These are phyloP conservation scores for Verticillium nubilum DNA, from an alignment of 2,329 filamentous ascomycete species.

Conservation along the genomic window DNA sequence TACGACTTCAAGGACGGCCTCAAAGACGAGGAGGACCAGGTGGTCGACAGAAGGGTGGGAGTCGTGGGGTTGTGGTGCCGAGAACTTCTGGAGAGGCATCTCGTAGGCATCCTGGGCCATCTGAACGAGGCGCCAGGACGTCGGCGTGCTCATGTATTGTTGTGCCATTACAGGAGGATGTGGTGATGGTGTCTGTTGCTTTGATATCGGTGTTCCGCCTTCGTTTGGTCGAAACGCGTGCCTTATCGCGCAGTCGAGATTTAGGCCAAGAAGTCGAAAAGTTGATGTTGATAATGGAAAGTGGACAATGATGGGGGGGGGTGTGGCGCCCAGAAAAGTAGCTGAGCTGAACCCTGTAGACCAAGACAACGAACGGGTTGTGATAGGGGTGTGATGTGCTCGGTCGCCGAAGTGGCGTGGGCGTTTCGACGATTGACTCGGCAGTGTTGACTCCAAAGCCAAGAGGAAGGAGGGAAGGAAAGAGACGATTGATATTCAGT, in stretches of 20 bases:
- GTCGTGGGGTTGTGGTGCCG: slow-evolving; percentile 33
- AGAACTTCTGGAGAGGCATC: slow-evolving; percentile 33
- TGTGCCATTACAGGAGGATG: slow-evolving; percentile 5
- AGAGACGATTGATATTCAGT: not conserved
- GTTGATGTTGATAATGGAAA: not conserved
- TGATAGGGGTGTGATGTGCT: not conserved
- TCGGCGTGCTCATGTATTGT: slow-evolving; percentile 33
- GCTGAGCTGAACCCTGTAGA: not conserved
- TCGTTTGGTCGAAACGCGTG: not conserved
- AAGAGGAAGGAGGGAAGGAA: not conserved
- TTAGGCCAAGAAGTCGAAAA: not conserved
- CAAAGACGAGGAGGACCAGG: slow-evolving; percentile 79
- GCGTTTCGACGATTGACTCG: not conserved
- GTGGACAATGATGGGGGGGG: not conserved
- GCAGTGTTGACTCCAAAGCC: not conserved
- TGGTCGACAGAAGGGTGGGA: slow-evolving; percentile 62
- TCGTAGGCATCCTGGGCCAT: slow-evolving; percentile 33
- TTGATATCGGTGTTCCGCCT: not conserved
- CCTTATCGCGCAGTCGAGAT: not conserved
- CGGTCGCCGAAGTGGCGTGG: not conserved
- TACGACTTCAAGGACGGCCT: slow-evolving; percentile 90
- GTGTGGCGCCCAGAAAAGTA: not conserved
- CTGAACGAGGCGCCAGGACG: slow-evolving; percentile 37
- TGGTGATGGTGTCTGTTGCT: not conserved
- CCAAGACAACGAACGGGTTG: not conserved